phyloP scores from a whole-genome alignment of 495 filamentous ascomycete genomes.

The Xylaria scruposa region DNA sequence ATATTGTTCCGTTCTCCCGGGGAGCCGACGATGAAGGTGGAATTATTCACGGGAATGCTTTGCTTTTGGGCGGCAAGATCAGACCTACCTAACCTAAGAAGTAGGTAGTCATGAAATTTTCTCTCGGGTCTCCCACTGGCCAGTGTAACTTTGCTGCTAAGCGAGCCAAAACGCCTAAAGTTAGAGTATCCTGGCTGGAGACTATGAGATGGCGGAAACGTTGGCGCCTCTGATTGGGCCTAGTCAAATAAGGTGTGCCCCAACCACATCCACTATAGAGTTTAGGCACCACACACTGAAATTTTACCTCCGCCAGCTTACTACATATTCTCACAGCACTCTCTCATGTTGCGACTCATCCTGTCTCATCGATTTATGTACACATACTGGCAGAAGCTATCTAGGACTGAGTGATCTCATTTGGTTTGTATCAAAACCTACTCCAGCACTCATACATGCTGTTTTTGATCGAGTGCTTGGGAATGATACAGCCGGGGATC shows the following conservation, averaged over 20 bases:
- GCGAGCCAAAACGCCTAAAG: conserved; percentile 10
- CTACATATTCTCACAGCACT: neutral
- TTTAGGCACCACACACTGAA: conserved; percentile 1
- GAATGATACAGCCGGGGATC: neutral
- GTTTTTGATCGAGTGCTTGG: neutral
- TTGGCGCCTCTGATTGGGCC: conserved; percentile 22
- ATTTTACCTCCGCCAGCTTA: neutral
- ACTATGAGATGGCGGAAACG: conserved; percentile 12
- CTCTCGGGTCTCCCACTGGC: conserved; percentile 8
- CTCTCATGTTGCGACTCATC: neutral
- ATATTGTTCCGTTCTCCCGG: neutral
- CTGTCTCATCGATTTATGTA: neutral
- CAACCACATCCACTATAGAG: conserved; percentile 15
- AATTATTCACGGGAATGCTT: neutral
- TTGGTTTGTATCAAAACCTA: neutral
- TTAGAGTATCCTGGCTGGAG: conserved; percentile 7
- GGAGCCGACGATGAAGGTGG: neutral
- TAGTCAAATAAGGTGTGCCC: neutral
- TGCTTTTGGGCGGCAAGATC: conserved; percentile 10
- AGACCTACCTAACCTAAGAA: neutral
- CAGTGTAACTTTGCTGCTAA: conserved; percentile 9
- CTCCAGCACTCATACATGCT: neutral
- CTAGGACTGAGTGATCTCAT: neutral
- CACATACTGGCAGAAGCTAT: neutral
- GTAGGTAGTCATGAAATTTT: conserved; percentile 26